A percentile compares a stretch with the other conserved stretches of the same genome.
These are phyloP conservation scores for Hymenoscyphus repandus DNA, from an alignment of 2,329 filamentous ascomycete genomes.

Conservation along the genomic window DNA sequence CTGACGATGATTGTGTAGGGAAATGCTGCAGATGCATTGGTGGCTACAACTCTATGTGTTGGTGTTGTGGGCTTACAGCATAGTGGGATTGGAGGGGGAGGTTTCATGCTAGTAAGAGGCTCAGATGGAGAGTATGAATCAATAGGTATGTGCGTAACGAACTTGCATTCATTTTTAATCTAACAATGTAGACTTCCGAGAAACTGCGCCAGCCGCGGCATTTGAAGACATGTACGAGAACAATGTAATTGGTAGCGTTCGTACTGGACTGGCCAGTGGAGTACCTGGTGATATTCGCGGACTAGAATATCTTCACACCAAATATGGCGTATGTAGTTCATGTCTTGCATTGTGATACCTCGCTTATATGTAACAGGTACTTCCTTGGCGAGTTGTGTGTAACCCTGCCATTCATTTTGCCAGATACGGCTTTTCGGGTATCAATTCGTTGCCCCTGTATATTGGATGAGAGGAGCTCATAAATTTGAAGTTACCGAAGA, in stretches of 20 bases:
- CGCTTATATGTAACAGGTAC: constrained; percentile 31
- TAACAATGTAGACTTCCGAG: constrained; percentile 63
- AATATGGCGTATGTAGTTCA: constrained; percentile 53
- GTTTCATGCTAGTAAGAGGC: constrained; percentile 78
- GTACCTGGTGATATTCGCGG: constrained; percentile 75
- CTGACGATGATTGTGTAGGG: constrained; percentile 38
- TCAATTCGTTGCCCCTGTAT: neutral
- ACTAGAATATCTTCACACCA: constrained; percentile 69
- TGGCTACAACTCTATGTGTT: constrained; percentile 70
- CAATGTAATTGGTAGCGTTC: constrained; percentile 61
- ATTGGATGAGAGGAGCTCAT: constrained; percentile 12
- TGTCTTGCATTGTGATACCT: neutral
- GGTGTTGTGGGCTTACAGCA: constrained; percentile 75
- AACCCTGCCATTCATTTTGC: constrained; percentile 71
- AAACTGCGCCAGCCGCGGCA: constrained; percentile 78
- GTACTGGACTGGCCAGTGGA: constrained; percentile 66
- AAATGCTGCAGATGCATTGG: constrained; percentile 71
- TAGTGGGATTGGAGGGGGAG: constrained; percentile 80
- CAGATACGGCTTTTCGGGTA: constrained; percentile 58
- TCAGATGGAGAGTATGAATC: constrained; percentile 73
- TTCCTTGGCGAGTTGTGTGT: constrained; percentile 69
- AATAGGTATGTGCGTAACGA: constrained; percentile 39
- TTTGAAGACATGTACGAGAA: constrained; percentile 79
- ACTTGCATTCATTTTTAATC: constrained; percentile 2
- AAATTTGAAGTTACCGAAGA: constrained; percentile 57